A percentile compares a stretch with the other conserved stretches of the same genome.
phyloP scores from a whole-genome alignment of 148 eudicot species.

The Oxyria digyna region DNA sequence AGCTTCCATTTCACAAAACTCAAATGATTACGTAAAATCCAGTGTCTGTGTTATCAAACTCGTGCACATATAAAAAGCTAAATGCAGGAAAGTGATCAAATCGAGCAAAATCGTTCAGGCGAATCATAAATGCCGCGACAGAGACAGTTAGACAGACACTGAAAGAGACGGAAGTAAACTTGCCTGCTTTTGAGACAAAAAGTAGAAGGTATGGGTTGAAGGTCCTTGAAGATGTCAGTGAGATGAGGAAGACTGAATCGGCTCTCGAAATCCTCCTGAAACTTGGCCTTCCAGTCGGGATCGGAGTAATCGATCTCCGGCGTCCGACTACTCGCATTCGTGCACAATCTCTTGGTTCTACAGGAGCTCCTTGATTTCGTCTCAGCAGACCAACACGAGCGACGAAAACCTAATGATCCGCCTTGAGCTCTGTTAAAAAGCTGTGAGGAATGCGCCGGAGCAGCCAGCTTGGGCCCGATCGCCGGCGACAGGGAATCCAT shows the following conservation, averaged over 20 bases:
- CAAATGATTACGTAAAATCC: neutral
- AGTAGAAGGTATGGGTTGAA: constrained; percentile 65
- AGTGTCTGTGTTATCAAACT: neutral
- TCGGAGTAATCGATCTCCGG: constrained; percentile 46
- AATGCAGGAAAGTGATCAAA: neutral
- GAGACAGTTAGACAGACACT: neutral
- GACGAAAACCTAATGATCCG: neutral
- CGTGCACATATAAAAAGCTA: neutral
- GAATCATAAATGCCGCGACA: neutral
- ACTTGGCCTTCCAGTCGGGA: constrained; percentile 66
- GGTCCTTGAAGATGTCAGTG: constrained; percentile 42
- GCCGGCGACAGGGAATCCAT: constrained; percentile 51
- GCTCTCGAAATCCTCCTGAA: constrained; percentile 46
- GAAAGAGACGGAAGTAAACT: neutral
- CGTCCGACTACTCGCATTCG: neutral
- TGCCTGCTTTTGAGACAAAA: constrained; percentile 87
- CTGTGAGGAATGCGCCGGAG: constrained; percentile 11
- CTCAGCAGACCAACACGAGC: neutral
- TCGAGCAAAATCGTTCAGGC: neutral
- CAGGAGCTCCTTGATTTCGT: neutral
- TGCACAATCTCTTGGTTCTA: neutral
- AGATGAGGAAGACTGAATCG: constrained; percentile 70
- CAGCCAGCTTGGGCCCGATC: constrained; percentile 19
- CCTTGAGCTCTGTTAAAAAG: constrained; percentile 4
- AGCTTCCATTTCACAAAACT: neutral